These are phyloP conservation scores for Trichosanthes cucumerina DNA, from an alignment of 306 rosid species.

Conservation along the genomic window DNA sequence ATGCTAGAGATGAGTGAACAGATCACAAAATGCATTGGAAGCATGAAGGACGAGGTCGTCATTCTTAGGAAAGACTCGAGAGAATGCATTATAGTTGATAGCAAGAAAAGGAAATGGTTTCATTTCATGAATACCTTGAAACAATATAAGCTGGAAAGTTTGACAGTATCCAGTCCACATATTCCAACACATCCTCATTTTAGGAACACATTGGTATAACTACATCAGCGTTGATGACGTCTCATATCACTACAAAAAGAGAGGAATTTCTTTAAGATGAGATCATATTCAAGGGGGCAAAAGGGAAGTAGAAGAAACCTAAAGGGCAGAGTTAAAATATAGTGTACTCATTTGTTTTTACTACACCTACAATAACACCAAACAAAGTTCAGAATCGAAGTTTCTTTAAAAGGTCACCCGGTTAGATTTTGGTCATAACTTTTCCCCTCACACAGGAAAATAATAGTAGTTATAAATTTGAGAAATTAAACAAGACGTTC, in stretches of 20 bases:
- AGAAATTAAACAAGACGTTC: background rate
- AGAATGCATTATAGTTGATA: background rate
- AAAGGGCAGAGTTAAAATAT: conserved; percentile 2
- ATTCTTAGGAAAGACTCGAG: too few relatives aligned
- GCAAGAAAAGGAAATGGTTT: background rate
- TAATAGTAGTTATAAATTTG: conserved; percentile 8
- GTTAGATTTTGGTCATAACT: conserved; percentile 53
- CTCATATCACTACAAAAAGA: conserved; percentile 66
- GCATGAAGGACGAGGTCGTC: too few relatives aligned
- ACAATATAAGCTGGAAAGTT: conserved; percentile 66
- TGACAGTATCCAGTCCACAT: conserved; percentile 81
- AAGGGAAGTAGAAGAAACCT: background rate
- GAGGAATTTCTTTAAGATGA: conserved; percentile 9
- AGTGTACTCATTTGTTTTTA: background rate
- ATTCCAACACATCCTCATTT: conserved; percentile 77
- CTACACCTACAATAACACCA: conserved; percentile 16
- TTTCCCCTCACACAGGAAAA: conserved; percentile 36
- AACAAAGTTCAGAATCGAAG: conserved; percentile 51
- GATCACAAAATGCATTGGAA: too few relatives aligned
- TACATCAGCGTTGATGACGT: conserved; percentile 67
- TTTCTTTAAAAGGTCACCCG: conserved; percentile 82
- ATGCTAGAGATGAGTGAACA: too few relatives aligned
- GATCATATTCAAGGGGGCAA: background rate
- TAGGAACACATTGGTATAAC: conserved; percentile 91
- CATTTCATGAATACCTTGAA: conserved; percentile 46